Evolutionary conservation across 108 stramenopile genomes (phyloP).

Genomic region (Aurantiochytrium sp.): DNA sequence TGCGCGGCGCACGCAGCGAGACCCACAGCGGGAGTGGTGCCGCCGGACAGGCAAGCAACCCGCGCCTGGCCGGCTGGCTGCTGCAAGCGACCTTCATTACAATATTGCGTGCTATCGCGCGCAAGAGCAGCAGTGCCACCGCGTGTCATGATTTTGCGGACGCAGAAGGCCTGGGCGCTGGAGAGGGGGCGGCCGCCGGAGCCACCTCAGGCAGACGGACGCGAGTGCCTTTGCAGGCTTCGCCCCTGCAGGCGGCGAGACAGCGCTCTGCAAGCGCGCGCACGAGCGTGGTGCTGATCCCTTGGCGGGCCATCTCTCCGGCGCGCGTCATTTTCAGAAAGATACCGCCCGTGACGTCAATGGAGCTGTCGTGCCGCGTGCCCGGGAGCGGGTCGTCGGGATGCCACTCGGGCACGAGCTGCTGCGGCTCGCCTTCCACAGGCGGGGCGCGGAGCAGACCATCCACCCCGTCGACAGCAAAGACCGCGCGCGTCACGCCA

Average conservation of each 20-base stretch:
- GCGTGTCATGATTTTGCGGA: too few species aligned
- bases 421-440: background rate
- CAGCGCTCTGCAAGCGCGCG: background rate
- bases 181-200: too few species aligned
- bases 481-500: background rate
- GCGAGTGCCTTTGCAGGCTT: background rate
- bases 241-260: background rate
- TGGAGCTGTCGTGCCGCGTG: background rate
- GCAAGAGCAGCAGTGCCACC: too few species aligned
- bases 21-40: too few species aligned
- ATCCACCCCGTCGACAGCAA: slow-evolving; percentile 10
- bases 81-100: too few species aligned
- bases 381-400: background rate
- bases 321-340: background rate
- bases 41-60: too few species aligned
- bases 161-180: too few species aligned
- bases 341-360: slow-evolving; percentile 6
- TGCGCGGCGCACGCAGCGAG: too few species aligned
- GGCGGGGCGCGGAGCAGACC: background rate
- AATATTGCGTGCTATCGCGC: too few species aligned
- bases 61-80: too few species aligned
- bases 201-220: background rate
- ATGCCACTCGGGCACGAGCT: background rate
- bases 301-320: background rate
- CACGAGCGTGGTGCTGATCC: background rate